These are phyloP conservation scores for Quercus alba DNA, from an alignment of 306 rosid genomes.

Conservation along the genomic window DNA sequence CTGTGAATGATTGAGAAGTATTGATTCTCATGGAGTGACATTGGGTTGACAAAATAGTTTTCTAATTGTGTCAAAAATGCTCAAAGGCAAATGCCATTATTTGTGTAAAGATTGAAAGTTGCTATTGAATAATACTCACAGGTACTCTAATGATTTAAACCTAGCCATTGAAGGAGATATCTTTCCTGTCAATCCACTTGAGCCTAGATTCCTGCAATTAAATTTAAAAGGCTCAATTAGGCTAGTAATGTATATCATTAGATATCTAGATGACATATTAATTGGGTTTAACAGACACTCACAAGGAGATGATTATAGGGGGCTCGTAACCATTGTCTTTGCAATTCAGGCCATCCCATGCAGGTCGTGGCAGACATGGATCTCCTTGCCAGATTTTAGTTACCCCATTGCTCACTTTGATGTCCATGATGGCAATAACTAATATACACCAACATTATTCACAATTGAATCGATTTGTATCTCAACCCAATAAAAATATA, in stretches of 20 bases:
- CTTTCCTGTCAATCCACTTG: conserved; percentile 38
- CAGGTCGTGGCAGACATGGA: conserved; percentile 39
- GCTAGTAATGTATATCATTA: background rate
- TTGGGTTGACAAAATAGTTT: background rate
- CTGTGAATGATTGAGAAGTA: background rate
- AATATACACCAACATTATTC: background rate
- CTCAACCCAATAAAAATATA: background rate
- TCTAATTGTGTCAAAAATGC: background rate
- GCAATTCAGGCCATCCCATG: conserved; percentile 48
- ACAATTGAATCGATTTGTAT: background rate
- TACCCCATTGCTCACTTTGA: conserved; percentile 28
- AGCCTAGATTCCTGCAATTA: conserved; percentile 32
- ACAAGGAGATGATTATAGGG: conserved; percentile 39
- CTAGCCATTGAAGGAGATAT: conserved; percentile 26
- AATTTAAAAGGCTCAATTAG: conserved; percentile 1
- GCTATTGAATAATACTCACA: background rate
- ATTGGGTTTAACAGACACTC: conserved; percentile 13
- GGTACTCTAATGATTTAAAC: conserved; percentile 3
- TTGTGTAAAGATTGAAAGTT: background rate
- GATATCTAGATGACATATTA: background rate
- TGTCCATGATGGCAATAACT: conserved; percentile 37
- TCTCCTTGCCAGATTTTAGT: conserved; percentile 50
- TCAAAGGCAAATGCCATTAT: background rate
- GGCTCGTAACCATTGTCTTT: conserved; percentile 25
- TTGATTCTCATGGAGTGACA: background rate